Conservation (phyloP, 2,329 filamentous ascomycete species). For the Phaeosphaeriaceae sp. region DNA sequence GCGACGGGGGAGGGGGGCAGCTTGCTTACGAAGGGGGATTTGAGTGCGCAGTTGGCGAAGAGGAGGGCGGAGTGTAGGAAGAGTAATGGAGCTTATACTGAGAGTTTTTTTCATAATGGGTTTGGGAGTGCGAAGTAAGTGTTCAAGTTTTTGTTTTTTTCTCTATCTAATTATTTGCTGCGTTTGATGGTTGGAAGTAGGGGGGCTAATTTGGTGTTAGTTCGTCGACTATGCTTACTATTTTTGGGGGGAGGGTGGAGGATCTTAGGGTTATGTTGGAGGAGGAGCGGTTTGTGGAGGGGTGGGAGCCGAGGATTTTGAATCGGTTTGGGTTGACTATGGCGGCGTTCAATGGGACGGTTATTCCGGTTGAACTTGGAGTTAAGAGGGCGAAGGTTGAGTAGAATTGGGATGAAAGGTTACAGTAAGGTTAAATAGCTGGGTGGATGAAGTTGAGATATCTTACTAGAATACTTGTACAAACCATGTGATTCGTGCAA, state of each 20-base stretch:
- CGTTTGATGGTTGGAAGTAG: background rate
- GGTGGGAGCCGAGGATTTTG: constrained; percentile 50
- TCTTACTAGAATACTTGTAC: too few species aligned
- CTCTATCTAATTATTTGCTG: too few species aligned
- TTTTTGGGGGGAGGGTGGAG: constrained; percentile 48
- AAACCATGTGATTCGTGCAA: too few species aligned
- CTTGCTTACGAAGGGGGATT: constrained; percentile 45
- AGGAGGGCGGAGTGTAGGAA: constrained; percentile 43
- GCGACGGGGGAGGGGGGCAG: constrained; percentile 46
- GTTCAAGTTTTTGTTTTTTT: background rate
- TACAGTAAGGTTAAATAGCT: too few species aligned
- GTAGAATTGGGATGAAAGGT: background rate
- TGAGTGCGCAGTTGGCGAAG: constrained; percentile 43
- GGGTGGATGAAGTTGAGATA: too few species aligned
- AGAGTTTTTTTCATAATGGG: constrained; percentile 48
- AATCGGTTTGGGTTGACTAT: constrained; percentile 50
- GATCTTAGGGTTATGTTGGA: constrained; percentile 50
- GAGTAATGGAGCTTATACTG: constrained; percentile 46
- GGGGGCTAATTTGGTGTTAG: constrained; percentile 22
- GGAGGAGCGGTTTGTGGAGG: constrained; percentile 50
- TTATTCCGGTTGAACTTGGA: constrained; percentile 48
- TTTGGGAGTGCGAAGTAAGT: constrained; percentile 51
- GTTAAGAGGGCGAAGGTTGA: constrained; percentile 23
- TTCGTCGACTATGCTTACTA: constrained; percentile 52
- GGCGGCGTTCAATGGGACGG: constrained; percentile 51